Evolutionary conservation across 2,329 filamentous ascomycete genomes (phyloP), one percentile per base, ranked within the genome.

Genomic region (Orbilia oligospora): DNA sequence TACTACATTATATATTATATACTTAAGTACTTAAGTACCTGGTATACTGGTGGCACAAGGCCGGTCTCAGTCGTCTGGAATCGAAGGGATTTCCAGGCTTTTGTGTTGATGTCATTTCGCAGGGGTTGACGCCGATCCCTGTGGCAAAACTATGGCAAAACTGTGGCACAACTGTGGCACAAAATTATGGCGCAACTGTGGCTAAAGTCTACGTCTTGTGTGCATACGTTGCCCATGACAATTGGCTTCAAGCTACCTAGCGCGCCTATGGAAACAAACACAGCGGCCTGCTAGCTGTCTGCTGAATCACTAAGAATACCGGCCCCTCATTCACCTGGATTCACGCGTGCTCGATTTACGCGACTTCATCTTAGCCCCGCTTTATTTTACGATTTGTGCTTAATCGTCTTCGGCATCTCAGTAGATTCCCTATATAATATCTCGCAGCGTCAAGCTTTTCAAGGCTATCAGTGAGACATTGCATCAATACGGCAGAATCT

Each of bases 221-320:
- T 30, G 27, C 27, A 41, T n/a, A 66, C 65, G 72, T 76, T 76
- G 72, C 72, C 72, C 72, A 76, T 76, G 72, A 66, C 72, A 71
- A 76, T 76, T 67, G 24, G 66, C 14, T 24, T 24, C 22, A 3
- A 58, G 66, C 18, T 49, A 58, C 30, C 53, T 2, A 30, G 46
- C 38, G 5, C 12, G 2, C 12, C 4, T 38, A 14, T 46, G 51
- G 27, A 61, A 68, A 75, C 63, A 71, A 71, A 56, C 68, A 63
- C 16, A n/a, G 22, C 41, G 51, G 4, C 18, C 8, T 18, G 41
- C 41, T 9, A n/a, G 36, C 55, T 16, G 44, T 16, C 12, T 61
- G 27, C 27, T 30, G 27, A 30, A 53, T 53, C 30, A 36, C 24
- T 18, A 14, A 14, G 46, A 27, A 51, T 36, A 20, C n/a, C 24